phyloP scores from a whole-genome alignment of 768 basidiomycete genomes.

The Gelatoporia subvermispora region DNA sequence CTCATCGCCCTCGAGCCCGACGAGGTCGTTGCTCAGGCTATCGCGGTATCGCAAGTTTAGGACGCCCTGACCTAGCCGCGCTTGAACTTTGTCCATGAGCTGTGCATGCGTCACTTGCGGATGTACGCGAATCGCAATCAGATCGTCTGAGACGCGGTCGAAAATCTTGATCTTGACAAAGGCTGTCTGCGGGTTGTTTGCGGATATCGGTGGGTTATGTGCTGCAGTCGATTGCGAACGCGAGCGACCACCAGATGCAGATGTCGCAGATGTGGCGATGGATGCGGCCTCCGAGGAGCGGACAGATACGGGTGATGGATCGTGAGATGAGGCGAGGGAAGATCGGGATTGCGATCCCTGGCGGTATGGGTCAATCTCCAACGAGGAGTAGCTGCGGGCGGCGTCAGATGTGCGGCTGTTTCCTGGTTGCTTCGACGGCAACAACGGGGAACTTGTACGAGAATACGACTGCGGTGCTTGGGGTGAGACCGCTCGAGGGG shows the following conservation, averaged over 20 bases:
- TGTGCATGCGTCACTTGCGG: slow-evolving; percentile 83
- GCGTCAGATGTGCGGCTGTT: slow-evolving; percentile 5
- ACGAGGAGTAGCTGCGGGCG: slow-evolving; percentile 15
- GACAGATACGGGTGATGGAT: slow-evolving; percentile 17
- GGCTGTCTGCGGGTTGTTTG: slow-evolving; percentile 73
- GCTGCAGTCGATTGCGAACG: slow-evolving; percentile 55
- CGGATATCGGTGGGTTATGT: slow-evolving; percentile 71
- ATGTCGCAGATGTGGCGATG: slow-evolving; percentile 32
- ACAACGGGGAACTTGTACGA: slow-evolving; percentile 13
- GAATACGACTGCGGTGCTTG: slow-evolving; percentile 15
- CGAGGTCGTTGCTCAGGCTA: slow-evolving; percentile 61
- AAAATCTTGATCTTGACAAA: slow-evolving; percentile 99
- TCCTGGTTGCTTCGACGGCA: neutral
- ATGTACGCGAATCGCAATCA: slow-evolving; percentile 95
- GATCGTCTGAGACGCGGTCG: slow-evolving; percentile 86
- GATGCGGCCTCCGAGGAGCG: slow-evolving; percentile 49
- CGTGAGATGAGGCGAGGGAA: slow-evolving; percentile 22
- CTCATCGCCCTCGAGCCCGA: slow-evolving; percentile 57
- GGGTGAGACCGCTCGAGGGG: slow-evolving; percentile 8
- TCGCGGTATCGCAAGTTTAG: slow-evolving; percentile 69
- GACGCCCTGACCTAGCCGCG: slow-evolving; percentile 76
- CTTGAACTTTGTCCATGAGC: slow-evolving; percentile 88
- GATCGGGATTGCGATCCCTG: slow-evolving; percentile 21
- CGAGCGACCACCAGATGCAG: slow-evolving; percentile 33
- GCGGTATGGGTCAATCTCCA: slow-evolving; percentile 20